Conservation (phyloP, 2,329 filamentous ascomycete species). For the Paraphoma sp. region DNA sequence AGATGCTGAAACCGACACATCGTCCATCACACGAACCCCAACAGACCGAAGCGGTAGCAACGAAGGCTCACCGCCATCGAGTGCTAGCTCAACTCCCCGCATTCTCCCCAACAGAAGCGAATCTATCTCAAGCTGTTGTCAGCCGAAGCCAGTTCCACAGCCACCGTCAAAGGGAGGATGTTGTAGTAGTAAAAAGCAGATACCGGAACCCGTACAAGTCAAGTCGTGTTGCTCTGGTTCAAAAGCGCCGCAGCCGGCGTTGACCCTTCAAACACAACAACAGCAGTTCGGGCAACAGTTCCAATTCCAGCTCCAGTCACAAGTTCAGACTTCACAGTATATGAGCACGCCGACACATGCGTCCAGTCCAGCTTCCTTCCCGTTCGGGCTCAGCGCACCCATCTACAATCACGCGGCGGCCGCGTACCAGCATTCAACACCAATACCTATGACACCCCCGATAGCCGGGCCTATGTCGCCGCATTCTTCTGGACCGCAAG, state of each 20-base stretch:
- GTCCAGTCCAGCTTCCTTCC: constrained; percentile 18
- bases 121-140: constrained; percentile 39
- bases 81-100: constrained; percentile 47
- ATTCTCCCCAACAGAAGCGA: constrained; percentile 35
- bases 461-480: constrained; percentile 19
- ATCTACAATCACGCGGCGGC: constrained; percentile 44
- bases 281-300: constrained; percentile 24
- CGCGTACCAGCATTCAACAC: constrained; percentile 38
- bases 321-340: constrained; percentile 28
- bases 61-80: constrained; percentile 41
- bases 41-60: constrained; percentile 43
- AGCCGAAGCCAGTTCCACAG: constrained; percentile 30
- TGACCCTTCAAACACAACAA: not conserved
- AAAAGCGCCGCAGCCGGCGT: constrained; percentile 12
- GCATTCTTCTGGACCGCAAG: constrained; percentile 37
- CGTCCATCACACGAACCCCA: constrained; percentile 39
- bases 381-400: constrained; percentile 39
- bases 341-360: constrained; percentile 24
- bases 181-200: constrained; percentile 35
- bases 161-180: constrained; percentile 31
- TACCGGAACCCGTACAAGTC: constrained; percentile 21
- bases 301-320: constrained; percentile 27
- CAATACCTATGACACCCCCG: constrained; percentile 38
- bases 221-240: constrained; percentile 44
- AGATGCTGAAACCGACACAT: constrained; percentile 40